Base-by-base conservation (phyloP, 257 asterid species). In the Perilla frutescens region DNA sequence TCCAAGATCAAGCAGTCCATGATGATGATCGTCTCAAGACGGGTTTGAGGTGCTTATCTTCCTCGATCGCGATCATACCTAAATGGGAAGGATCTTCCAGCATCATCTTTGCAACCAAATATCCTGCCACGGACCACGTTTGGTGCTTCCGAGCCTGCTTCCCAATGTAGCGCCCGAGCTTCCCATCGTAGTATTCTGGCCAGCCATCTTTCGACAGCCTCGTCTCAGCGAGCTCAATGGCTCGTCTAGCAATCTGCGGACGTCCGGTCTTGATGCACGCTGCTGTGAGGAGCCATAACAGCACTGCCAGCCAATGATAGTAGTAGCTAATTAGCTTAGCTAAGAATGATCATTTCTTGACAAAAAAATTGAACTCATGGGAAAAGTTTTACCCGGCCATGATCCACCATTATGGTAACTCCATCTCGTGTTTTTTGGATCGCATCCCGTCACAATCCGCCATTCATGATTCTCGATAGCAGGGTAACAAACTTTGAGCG, bases 341-440 rank as follows among this genome's bases (percentile, higher is more conserved):
- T 48, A 48, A 31, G 58, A 15, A 45, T 13, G 10, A 32, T 20
- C 15, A 51, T 39, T 12, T 14, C 53, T 14, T 11, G 10, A 45
- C 39, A 32, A 5, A 39, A 37, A 43, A 6, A 26, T 71, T 57
- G 51, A 62, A 58, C 15, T 6, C 1, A 14, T 49, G 54, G 29
- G 4, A 45, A 43, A 3, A 41, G 8, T 36, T 32, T 51, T 74
- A 79, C 89, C 87, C 66, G 89, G 89, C 89, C 89, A 85, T 14
- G 89, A 82, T 56, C 89, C 89, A 8, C 84, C 89, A 55, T 85
- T 85, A 64, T 85, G 89, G 71, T 85, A 85, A 60, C 89, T 85
- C 87, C 89, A 85, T 61, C 86, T 63, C 0, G 89, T 85, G 20
- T 85, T 85, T 55, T 85, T 85, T 2, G 89, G 89, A 71, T 85